Conservation (phyloP, 257 asterid genomes). For the Solanum medicagineum region DNA sequence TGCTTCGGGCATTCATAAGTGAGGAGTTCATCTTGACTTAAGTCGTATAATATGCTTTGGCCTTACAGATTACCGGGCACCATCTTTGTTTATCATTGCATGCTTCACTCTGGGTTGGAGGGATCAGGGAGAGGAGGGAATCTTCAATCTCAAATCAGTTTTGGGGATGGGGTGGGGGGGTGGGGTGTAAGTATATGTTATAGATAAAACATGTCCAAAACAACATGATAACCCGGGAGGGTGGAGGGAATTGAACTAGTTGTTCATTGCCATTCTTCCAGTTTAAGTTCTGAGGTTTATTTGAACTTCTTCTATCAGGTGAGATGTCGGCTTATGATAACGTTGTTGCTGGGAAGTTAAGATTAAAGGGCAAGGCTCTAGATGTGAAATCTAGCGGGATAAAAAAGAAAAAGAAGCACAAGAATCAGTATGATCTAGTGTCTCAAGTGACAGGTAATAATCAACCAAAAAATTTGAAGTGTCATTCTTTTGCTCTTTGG, state of each 20-base stretch:
- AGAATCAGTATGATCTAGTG: background rate
- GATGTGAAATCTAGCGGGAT: constrained; percentile 17
- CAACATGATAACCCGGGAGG: background rate
- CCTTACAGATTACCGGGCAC: background rate
- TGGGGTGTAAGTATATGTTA: background rate
- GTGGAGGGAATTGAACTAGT: background rate
- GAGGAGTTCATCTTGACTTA: background rate
- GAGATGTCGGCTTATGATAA: constrained; percentile 37
- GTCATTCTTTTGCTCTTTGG: background rate
- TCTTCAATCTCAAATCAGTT: background rate
- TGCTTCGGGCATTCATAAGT: background rate
- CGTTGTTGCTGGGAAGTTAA: constrained; percentile 27
- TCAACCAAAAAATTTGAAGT: constrained; percentile 12
- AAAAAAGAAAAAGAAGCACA: constrained; percentile 30
- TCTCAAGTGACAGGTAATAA: constrained; percentile 5
- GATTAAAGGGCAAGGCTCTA: constrained; percentile 35
- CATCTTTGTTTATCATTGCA: background rate
- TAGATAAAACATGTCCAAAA: background rate
- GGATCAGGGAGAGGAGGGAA: background rate
- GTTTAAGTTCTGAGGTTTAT: background rate
- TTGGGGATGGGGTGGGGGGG: background rate
- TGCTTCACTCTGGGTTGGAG: background rate
- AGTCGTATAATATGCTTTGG: background rate
- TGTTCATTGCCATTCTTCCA: background rate
- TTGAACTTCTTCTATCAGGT: constrained; percentile 2